Conservation (phyloP, 257 asterid species). For the Salvia rosmarinus region DNA sequence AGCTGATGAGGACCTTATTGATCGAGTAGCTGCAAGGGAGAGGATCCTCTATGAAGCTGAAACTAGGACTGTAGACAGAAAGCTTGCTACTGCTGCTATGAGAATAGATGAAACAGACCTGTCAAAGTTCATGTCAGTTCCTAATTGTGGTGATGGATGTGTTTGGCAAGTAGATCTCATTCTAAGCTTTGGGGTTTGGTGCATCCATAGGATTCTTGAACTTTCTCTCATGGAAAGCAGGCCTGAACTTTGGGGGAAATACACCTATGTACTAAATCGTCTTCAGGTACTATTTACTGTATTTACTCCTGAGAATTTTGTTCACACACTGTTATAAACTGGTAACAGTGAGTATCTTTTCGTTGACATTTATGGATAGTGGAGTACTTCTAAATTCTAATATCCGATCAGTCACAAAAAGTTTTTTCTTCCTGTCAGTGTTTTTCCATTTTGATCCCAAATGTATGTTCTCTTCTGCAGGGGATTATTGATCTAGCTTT, state of each 20-base stretch:
- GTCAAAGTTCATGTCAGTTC: slow-evolving; percentile 65
- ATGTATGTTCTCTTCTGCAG: slow-evolving; percentile 41
- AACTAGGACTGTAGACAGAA: slow-evolving; percentile 50
- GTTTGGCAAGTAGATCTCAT: slow-evolving; percentile 79
- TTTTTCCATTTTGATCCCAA: slow-evolving; percentile 1
- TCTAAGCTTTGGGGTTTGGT: slow-evolving; percentile 96
- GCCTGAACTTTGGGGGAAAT: slow-evolving; percentile 99
- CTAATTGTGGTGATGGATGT: slow-evolving; percentile 97
- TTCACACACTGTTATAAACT: neutral
- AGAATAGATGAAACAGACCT: slow-evolving; percentile 59
- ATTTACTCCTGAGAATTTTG: neutral
- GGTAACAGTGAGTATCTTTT: neutral
- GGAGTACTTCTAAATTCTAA: neutral
- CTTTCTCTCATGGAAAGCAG: slow-evolving; percentile 95
- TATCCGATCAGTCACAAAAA: neutral
- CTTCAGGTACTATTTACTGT: slow-evolving; percentile 65
- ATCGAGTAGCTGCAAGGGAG: slow-evolving; percentile 90
- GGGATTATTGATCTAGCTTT: slow-evolving; percentile 85
- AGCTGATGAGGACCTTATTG: slow-evolving; percentile 92
- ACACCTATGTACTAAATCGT: slow-evolving; percentile 88
- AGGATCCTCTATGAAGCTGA: slow-evolving; percentile 71
- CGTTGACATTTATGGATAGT: neutral
- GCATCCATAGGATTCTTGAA: slow-evolving; percentile 92
- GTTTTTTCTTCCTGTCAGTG: neutral
- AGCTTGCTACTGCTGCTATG: slow-evolving; percentile 37